Base-by-base conservation (phyloP, 75 land plant genomes). In the Pinus taeda region DNA sequence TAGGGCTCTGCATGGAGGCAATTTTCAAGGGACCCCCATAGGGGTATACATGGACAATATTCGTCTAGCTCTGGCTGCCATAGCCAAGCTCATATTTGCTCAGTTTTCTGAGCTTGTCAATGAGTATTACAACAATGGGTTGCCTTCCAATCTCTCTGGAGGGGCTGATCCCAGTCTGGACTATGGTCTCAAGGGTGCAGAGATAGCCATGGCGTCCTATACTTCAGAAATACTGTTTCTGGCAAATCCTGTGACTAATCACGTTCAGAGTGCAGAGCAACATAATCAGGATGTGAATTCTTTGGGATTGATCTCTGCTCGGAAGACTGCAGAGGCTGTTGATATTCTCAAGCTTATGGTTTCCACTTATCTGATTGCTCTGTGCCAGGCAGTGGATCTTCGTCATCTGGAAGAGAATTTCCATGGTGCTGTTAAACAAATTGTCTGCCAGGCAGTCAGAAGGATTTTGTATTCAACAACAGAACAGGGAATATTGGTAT, bases 221-320 rank as follows among this genome's bases (percentile, higher is more conserved):
- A 79, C 77, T 59, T 91, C 93, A 3, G 91, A 91, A 84, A 84
- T 91, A 29, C 81, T 80, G 76, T 83, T 70, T 78, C 78, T 88
- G 21, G 88, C 79, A 1, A 88, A 88, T 55, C 55, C 12, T 49
- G 55, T 49, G 12, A 49, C 55, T 49, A 49, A 70, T 65, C 90
- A 88, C 45, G 90, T 88, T 18, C 90, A 88, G 60, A 86, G 88
- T 66, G 85, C 85, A n/a, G 88, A 83, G 78, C 88, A 83, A 76
- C 90, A 88, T 73, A 89, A 86, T 81, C 91, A 89, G 74, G 86
- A 86, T 53, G 88, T 89, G 76, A 89, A 89, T 73, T 89, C 91
- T 2, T 79, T 89, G 55, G 91, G 88, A 3, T 74, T 89, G 26
- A 83, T 90, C 53, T 81, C 88, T 8, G 82, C 91, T 3, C 57